phyloP scores from a whole-genome alignment of 441 rosid species.

The Melastoma candidum region DNA sequence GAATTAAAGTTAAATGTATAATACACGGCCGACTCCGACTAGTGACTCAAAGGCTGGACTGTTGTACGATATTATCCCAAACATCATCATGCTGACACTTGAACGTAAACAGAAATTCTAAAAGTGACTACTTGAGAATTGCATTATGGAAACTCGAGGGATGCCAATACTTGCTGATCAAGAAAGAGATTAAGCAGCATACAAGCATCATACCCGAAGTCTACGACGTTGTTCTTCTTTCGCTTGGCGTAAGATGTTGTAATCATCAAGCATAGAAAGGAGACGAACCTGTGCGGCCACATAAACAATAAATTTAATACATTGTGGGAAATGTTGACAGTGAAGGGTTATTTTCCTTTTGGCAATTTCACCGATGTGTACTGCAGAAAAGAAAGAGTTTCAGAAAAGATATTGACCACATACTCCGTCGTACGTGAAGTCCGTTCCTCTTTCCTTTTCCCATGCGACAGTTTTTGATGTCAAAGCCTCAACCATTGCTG shows the following conservation, averaged over 20 bases:
- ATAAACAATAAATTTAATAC: neutral
- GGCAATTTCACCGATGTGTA: too few species aligned
- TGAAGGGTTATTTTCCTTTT: too few species aligned
- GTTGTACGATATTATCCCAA: too few species aligned
- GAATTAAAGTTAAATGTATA: slow-evolving; percentile 2
- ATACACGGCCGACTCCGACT: too few species aligned
- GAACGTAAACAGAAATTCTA: too few species aligned
- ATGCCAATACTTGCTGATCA: neutral
- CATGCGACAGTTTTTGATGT: slow-evolving; percentile 76
- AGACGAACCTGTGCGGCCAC: slow-evolving; percentile 45
- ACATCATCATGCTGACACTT: too few species aligned
- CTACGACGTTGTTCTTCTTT: slow-evolving; percentile 92
- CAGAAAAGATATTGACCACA: slow-evolving; percentile 13
- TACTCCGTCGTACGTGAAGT: slow-evolving; percentile 91
- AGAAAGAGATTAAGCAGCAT: too few species aligned
- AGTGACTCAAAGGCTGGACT: too few species aligned
- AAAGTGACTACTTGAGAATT: too few species aligned
- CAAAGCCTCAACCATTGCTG: slow-evolving; percentile 37
- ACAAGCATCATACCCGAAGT: slow-evolving; percentile 48
- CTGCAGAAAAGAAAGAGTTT: slow-evolving; percentile 5
- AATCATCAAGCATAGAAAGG: slow-evolving; percentile 89
- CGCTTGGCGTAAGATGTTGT: slow-evolving; percentile 62
- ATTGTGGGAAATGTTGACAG: neutral
- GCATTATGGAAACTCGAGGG: too few species aligned
- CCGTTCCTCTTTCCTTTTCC: slow-evolving; percentile 79